phyloP scores from a whole-genome alignment of 768 basidiomycete species.

The Cubamyces sp. region DNA sequence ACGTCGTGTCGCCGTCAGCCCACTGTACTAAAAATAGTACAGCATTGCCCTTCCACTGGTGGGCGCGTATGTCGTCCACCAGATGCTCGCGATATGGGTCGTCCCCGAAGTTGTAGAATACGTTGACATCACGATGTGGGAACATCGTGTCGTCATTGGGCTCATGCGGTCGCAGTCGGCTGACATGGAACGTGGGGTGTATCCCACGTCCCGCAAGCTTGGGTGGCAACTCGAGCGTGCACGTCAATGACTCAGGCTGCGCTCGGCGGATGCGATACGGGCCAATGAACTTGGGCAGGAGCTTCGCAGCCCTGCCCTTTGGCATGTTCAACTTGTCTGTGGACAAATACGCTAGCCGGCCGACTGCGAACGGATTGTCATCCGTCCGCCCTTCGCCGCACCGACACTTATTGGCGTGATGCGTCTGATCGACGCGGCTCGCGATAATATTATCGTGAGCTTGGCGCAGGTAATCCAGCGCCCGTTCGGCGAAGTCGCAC shows the following conservation, averaged over 20 bases:
- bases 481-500: slow-evolving; percentile 31
- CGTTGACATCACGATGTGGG: slow-evolving; percentile 31
- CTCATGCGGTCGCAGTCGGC: slow-evolving; percentile 34
- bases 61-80: slow-evolving; percentile 40
- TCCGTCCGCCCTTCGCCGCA: slow-evolving; percentile 13
- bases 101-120: slow-evolving; percentile 42
- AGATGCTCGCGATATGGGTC: slow-evolving; percentile 41
- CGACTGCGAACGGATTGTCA: slow-evolving; percentile 18
- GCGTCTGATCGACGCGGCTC: slow-evolving; percentile 35
- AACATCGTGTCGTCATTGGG: slow-evolving; percentile 41
- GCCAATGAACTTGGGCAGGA: slow-evolving; percentile 44
- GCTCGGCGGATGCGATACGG: slow-evolving; percentile 38
- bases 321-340: slow-evolving; percentile 42
- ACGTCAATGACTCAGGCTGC: slow-evolving; percentile 31
- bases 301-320: slow-evolving; percentile 39
- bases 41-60: slow-evolving; percentile 19
- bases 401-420: slow-evolving; percentile 35
- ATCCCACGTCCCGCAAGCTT: slow-evolving; percentile 34
- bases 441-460: slow-evolving; percentile 46
- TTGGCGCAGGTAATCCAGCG: slow-evolving; percentile 28
- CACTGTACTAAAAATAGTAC: slow-evolving; percentile 21
- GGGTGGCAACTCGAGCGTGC: slow-evolving; percentile 37
- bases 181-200: slow-evolving; percentile 42
- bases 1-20: slow-evolving; percentile 14
- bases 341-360: slow-evolving; percentile 41